Conservation (phyloP, 306 rosid species). For the Hippophae rhamnoides region DNA sequence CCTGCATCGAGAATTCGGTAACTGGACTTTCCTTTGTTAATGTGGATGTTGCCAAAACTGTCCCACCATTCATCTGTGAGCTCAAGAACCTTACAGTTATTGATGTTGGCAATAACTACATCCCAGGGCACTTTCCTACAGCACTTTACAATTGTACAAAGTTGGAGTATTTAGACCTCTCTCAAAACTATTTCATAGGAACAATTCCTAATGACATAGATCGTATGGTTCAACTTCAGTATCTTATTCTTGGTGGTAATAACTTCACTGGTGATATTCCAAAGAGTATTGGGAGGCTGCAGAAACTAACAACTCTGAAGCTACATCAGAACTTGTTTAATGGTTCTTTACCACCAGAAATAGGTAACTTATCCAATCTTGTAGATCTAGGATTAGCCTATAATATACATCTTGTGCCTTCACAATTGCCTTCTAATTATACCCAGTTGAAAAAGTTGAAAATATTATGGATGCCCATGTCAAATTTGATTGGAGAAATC, state of each 20-base stretch:
- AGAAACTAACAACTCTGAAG: conserved; percentile 27
- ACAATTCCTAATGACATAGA: conserved; percentile 40
- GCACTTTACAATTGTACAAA: conserved; percentile 46
- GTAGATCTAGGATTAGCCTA: conserved; percentile 26
- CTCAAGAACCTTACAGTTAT: conserved; percentile 47
- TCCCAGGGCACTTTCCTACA: conserved; percentile 49
- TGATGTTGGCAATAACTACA: conserved; percentile 21
- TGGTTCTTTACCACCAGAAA: conserved; percentile 46
- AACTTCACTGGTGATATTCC: conserved; percentile 53
- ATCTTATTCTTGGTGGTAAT: conserved; percentile 35
- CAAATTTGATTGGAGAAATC: conserved; percentile 50
- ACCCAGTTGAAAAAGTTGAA: conserved; percentile 45
- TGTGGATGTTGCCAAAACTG: conserved; percentile 12
- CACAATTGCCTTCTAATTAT: conserved; percentile 28
- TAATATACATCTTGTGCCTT: conserved; percentile 13
- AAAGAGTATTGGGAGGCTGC: conserved; percentile 30
- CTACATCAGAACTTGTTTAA: conserved; percentile 21
- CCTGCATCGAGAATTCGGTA: conserved; percentile 38
- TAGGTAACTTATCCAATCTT: conserved; percentile 50
- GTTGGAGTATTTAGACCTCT: conserved; percentile 35
- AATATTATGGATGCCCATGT: conserved; percentile 12
- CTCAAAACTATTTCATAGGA: conserved; percentile 38
- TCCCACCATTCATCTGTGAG: conserved; percentile 61
- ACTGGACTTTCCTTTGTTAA: conserved; percentile 17
- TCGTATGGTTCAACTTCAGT: conserved; percentile 24